Percentiles rank a stretch among this genome's conserved stretches.
These are phyloP conservation scores for Trypanosoma conorhini DNA, from an alignment of 208 protist genomes.

Conservation along the genomic window DNA sequence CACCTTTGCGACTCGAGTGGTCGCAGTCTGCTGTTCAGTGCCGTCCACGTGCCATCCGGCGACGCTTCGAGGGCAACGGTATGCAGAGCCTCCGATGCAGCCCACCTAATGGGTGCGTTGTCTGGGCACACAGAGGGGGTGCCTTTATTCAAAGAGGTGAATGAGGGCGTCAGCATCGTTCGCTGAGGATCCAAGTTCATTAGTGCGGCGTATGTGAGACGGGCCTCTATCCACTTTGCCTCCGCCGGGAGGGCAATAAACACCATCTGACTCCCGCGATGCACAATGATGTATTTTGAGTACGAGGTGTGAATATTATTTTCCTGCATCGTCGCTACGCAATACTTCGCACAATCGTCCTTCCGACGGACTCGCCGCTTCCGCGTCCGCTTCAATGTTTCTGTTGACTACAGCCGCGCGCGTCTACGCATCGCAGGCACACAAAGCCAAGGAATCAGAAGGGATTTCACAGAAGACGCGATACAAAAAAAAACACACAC, in stretches of 20 bases:
- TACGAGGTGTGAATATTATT: constrained; percentile 28
- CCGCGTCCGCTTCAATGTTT: background rate
- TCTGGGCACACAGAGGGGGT: background rate
- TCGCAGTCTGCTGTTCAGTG: background rate
- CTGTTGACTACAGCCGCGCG: background rate
- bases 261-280: constrained; percentile 13
- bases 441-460: no score
- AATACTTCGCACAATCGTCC: background rate
- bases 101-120: constrained; percentile 13
- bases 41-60: constrained; percentile 5
- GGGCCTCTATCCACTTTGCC: constrained; percentile 26
- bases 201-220: constrained; percentile 15
- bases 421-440: background rate
- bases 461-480: no score
- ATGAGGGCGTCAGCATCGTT: constrained; percentile 4
- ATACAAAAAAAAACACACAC: no score
- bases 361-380: background rate
- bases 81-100: background rate
- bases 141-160: background rate
- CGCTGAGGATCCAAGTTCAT: constrained; percentile 9
- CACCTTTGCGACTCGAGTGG: background rate
- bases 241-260: constrained; percentile 20
- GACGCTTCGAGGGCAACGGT: background rate
- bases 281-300: constrained; percentile 22
- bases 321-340: constrained; percentile 19